Evolutionary conservation across 345 rosid genomes (phyloP).

Genomic region (Moricandia moricandioides): DNA sequence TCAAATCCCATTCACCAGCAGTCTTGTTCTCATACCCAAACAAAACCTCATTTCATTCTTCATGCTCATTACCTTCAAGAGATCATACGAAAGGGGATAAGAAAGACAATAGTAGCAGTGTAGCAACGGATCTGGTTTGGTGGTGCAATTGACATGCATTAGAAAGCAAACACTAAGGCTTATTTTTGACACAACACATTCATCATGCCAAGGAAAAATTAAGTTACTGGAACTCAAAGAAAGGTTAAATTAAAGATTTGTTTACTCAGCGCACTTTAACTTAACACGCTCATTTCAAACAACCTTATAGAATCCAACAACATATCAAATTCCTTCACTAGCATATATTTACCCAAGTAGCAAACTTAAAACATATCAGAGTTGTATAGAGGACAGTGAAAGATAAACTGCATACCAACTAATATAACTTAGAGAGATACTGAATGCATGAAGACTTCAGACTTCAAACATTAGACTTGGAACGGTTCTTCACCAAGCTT

Average conservation of each 20-base stretch:
- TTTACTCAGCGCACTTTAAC: too few species aligned
- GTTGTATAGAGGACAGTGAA: neutral
- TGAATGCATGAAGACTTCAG: neutral
- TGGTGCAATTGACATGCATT: neutral
- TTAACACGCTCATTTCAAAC: neutral
- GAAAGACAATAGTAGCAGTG: neutral
- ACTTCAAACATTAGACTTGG: neutral
- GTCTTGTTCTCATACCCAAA: neutral
- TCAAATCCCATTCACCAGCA: neutral
- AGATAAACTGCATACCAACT: neutral
- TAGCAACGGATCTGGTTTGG: neutral
- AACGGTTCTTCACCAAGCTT: neutral
- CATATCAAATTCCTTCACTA: neutral
- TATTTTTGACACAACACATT: too few species aligned
- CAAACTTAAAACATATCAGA: neutral
- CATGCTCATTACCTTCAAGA: neutral
- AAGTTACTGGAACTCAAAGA: neutral
- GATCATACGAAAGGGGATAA: neutral
- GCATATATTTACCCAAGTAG: neutral
- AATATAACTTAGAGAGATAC: neutral
- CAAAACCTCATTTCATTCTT: neutral
- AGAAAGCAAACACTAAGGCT: neutral
- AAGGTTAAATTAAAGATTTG: neutral
- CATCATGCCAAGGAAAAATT: too few species aligned
- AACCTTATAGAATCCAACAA: neutral